Evolutionary conservation across 108 stramenopile species (phyloP).

Genomic region (Pseudonitzschia pungens): DNA sequence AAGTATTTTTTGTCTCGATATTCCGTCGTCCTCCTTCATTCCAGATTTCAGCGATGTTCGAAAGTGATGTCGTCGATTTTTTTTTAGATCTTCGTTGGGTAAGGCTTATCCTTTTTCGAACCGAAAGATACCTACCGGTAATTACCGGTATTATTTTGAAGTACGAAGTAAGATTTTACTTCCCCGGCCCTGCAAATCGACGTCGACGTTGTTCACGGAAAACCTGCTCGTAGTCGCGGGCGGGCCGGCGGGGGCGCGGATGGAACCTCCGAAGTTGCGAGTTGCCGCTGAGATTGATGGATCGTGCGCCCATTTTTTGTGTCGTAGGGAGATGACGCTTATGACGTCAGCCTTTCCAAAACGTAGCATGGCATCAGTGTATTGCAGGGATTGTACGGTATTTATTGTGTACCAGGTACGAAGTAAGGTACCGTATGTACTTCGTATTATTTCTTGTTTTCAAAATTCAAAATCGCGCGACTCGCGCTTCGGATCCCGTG

Average conservation of each 20-base stretch:
- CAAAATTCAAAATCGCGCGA: constrained; percentile 2
- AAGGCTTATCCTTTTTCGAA: no score
- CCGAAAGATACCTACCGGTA: no score
- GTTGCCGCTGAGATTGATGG: neutral
- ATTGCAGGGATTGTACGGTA: no score
- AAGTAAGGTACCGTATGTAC: no score
- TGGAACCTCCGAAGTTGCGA: neutral
- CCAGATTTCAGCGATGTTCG: neutral
- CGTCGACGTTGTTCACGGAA: neutral
- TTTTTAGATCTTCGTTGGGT: no score
- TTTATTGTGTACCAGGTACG: no score
- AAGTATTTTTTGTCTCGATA: neutral
- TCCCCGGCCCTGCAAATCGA: neutral
- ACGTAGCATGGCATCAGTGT: neutral
- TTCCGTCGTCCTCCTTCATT: neutral
- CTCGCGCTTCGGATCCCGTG: neutral
- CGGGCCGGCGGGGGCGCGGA: neutral
- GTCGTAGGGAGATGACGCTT: neutral
- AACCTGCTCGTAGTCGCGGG: neutral
- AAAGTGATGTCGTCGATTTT: neutral
- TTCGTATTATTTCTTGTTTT: no score
- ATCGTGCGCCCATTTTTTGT: neutral
- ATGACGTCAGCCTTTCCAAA: neutral
- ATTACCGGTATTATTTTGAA: no score
- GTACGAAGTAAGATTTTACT: no score